Percentiles rank a stretch among this genome's conserved stretches.
These are phyloP conservation scores for Parietaria judaica DNA, from an alignment of 306 rosid species.

Conservation along the genomic window DNA sequence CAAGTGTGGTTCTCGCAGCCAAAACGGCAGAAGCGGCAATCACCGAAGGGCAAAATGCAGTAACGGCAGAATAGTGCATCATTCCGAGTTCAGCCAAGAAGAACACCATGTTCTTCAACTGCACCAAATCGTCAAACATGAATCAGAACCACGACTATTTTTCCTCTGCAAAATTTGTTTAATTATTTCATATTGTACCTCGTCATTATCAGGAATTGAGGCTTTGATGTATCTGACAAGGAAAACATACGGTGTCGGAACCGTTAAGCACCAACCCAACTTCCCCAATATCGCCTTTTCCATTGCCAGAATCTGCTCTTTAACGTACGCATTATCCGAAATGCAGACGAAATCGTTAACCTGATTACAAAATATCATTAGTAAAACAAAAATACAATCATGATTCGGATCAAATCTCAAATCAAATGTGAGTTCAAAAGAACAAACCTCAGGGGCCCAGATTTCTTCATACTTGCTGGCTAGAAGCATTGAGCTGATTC, in stretches of 20 bases:
- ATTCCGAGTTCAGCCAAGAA: conserved; percentile 73
- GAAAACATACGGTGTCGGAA: conserved; percentile 84
- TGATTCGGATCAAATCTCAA: background rate
- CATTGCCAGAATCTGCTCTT: conserved; percentile 56
- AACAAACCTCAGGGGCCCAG: conserved; percentile 82
- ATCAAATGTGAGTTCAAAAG: background rate
- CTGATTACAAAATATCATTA: conserved; percentile 27
- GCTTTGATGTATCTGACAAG: conserved; percentile 72
- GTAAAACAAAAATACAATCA: background rate
- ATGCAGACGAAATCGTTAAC: conserved; percentile 77
- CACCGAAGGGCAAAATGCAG: conserved; percentile 45
- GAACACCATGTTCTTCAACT: conserved; percentile 66
- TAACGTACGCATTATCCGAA: conserved; percentile 63
- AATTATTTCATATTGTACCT: conserved; percentile 28
- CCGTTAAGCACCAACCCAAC: conserved; percentile 71
- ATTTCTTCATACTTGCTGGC: conserved; percentile 90
- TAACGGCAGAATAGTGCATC: conserved; percentile 46
- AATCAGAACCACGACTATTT: background rate
- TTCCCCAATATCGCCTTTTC: conserved; percentile 70
- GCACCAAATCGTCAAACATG: conserved; percentile 4
- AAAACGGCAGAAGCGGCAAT: conserved; percentile 87
- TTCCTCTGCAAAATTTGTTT: background rate
- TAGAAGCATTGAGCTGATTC: conserved; percentile 77
- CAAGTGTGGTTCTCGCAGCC: conserved; percentile 61
- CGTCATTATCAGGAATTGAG: conserved; percentile 46